These are phyloP conservation scores for Cladophialophora immunda DNA, from an alignment of 2,329 filamentous ascomycete genomes.

Conservation along the genomic window DNA sequence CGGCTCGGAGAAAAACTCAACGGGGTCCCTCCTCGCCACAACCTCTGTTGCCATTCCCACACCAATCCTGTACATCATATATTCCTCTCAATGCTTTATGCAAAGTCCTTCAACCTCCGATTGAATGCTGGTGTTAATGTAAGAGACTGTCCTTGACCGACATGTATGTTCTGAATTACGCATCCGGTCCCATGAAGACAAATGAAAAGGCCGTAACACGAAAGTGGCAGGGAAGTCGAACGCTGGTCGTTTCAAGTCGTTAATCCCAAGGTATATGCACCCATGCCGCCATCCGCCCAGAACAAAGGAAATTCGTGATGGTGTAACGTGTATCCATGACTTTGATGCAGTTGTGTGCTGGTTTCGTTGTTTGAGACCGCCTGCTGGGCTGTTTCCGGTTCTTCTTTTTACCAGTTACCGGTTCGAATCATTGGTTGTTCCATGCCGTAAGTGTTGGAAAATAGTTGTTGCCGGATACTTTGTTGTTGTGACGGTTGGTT, in stretches of 20 bases:
- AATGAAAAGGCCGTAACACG: constrained; percentile 8
- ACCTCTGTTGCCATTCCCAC: not conserved
- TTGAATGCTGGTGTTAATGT: not conserved
- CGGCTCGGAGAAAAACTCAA: not conserved
- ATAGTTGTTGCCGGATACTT: constrained; percentile 64
- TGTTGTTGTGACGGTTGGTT: constrained; percentile 29
- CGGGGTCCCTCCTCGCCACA: not conserved
- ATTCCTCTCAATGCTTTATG: not conserved
- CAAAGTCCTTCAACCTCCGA: not conserved
- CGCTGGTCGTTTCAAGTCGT: constrained; percentile 28
- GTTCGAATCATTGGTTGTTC: constrained; percentile 45
- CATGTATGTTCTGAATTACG: constrained; percentile 7
- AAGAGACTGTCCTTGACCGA: not conserved
- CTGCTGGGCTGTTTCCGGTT: not conserved
- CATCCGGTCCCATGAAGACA: constrained; percentile 11
- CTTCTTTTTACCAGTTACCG: constrained; percentile 34
- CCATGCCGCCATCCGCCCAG: constrained; percentile 14
- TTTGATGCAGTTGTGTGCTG: constrained; percentile 24
- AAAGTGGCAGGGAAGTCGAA: not conserved
- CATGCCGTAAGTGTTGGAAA: constrained; percentile 65
- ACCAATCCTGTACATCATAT: not conserved
- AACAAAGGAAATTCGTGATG: constrained; percentile 37
- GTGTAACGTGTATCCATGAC: constrained; percentile 15
- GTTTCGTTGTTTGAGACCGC: not conserved
- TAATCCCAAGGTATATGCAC: constrained; percentile 21